phyloP scores from a whole-genome alignment of 2,329 filamentous ascomycete species.

The Pseudogymnoascus sp. region DNA sequence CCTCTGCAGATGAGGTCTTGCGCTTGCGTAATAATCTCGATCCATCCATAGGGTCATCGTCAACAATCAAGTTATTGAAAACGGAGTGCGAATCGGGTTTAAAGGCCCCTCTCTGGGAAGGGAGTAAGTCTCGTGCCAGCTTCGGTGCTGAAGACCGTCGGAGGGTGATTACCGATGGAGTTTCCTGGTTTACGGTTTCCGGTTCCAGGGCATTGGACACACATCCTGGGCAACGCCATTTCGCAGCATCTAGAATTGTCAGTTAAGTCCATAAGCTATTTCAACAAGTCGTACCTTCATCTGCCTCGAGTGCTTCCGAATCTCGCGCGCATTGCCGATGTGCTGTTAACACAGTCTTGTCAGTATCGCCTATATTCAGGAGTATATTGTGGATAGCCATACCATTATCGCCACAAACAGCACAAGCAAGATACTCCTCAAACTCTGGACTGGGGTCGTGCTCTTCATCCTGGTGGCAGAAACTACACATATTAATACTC shows the following conservation, averaged over 20 bases:
- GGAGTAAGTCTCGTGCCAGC: conserved; percentile 62
- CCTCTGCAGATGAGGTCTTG: conserved; percentile 64
- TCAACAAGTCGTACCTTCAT: conserved; percentile 48
- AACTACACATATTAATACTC: conserved; percentile 45
- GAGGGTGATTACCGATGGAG: conserved; percentile 16
- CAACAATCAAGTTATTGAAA: conserved; percentile 63
- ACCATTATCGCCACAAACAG: conserved; percentile 15
- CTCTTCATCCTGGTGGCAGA: conserved; percentile 76
- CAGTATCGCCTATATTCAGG: conserved; percentile 13
- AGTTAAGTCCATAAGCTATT: conserved; percentile 11
- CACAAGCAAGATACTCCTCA: conserved; percentile 58
- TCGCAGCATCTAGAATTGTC: conserved; percentile 32
- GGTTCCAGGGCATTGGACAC: conserved; percentile 39
- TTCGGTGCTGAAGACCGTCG: conserved; percentile 54
- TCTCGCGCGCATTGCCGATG: conserved; percentile 84
- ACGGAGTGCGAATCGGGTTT: conserved; percentile 67
- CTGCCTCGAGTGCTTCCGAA: conserved; percentile 51
- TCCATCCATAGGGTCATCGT: conserved; percentile 66
- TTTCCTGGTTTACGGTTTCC: conserved; percentile 21
- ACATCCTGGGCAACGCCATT: conserved; percentile 53
- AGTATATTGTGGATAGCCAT: background rate
- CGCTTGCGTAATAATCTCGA: conserved; percentile 74
- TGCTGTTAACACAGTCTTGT: conserved; percentile 52
- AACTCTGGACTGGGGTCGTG: conserved; percentile 74
- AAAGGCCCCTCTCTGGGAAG: conserved; percentile 54